Evolutionary conservation across 2,329 filamentous ascomycete species (phyloP), one percentile per base, ranked within the genome.

Genomic region (Simplicillium sp.): DNA sequence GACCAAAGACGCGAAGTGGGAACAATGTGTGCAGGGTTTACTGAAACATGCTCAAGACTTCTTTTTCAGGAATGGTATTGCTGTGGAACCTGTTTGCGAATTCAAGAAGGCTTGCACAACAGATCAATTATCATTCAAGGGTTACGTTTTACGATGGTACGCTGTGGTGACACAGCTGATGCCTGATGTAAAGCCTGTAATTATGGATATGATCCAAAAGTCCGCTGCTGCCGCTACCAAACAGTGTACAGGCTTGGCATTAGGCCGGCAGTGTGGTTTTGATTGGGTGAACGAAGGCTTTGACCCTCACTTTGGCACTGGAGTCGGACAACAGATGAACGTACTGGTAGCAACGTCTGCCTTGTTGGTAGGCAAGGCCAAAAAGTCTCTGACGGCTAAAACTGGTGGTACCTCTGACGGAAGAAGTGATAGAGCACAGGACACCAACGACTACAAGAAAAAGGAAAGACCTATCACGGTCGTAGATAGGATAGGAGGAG

Each of bases 41-140:
- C 13, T 33, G 15, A 13, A 33, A 11, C 31, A 11, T 15, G 31
- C 31, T 11, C 31, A 33, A 11, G 31, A 15, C 31, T 33, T 33
- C 12, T 33, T 33, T 15, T 33, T 33, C 31, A 33, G 12, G 31
- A 33, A 13, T 15, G 31, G 31, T 15, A 11, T 15, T 17, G 67
- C 75, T 6, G 84, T 80, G 57, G 78, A 82, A 48, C 48, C 52
- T 29, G 60, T 63, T 12, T 41, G 40, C 40, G 40, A 37, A 14
- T 3, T 17, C 14, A 64, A 46, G 4, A 51, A 51, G 28, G 72
- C 77, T 15, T 90, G 86, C 65, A 80, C 81, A 43, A 68, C 74
- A 37, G 86, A 90, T 51, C 84, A 87, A 68, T 60, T 76, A 44
- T 76, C 77, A 2, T 88, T 83, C 72, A 86, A 86, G 60, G 31